phyloP scores from a whole-genome alignment of 345 rosid species.

The Eucalyptus urophylla region DNA sequence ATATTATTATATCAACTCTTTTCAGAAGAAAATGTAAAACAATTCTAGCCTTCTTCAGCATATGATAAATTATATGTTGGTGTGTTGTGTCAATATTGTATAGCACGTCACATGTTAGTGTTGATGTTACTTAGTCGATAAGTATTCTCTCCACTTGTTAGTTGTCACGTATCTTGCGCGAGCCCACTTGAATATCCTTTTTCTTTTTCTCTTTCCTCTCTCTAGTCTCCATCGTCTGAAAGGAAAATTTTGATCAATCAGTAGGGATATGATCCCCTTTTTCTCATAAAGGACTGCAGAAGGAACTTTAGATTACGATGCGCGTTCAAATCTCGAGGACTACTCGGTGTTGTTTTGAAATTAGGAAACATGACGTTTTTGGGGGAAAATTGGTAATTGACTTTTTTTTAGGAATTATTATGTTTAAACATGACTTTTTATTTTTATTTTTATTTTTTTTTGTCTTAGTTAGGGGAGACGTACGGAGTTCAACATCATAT shows the following conservation, averaged over 20 bases:
- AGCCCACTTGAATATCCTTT: background rate
- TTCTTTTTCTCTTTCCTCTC: background rate
- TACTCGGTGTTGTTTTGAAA: background rate
- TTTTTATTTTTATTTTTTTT: background rate
- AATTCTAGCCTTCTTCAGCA: too few relatives aligned
- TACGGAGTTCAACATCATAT: background rate
- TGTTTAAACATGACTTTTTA: background rate
- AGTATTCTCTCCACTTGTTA: too few relatives aligned
- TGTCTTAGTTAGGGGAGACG: background rate
- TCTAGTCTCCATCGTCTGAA: too few relatives aligned
- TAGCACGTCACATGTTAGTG: rapidly evolving
- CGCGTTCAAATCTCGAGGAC: background rate
- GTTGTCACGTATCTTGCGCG: background rate
- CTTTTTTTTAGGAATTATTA: background rate
- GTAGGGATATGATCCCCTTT: background rate
- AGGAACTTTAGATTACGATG: background rate
- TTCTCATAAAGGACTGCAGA: background rate
- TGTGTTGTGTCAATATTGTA: too few relatives aligned
- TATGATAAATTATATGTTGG: too few relatives aligned
- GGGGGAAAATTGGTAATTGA: background rate
- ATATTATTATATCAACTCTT: too few relatives aligned
- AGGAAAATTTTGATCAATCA: background rate
- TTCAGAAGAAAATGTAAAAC: too few relatives aligned
- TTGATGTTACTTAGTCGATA: too few relatives aligned
- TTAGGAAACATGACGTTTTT: background rate